These are phyloP conservation scores for Chiua virens DNA, from an alignment of 768 basidiomycete genomes.

Conservation along the genomic window DNA sequence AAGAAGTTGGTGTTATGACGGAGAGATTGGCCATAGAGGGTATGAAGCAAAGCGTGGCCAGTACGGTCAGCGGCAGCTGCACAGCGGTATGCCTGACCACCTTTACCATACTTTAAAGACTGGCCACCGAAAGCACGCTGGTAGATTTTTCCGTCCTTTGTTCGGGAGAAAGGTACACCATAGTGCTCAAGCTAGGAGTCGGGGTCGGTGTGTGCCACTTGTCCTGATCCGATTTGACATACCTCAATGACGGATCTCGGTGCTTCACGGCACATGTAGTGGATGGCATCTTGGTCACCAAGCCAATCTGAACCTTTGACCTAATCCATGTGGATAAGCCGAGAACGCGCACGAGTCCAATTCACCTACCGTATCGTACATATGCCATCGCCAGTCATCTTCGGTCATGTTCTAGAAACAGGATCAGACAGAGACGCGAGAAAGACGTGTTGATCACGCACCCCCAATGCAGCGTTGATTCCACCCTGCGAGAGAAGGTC, in stretches of 20 bases:
- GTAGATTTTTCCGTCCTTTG: slow-evolving; percentile 98
- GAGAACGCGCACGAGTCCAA: slow-evolving; percentile 1
- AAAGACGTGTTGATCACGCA: slow-evolving; percentile 38
- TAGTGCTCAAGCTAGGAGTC: slow-evolving; percentile 87
- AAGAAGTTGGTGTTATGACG: slow-evolving; percentile 99
- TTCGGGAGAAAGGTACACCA: slow-evolving; percentile 97
- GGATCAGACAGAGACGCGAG: slow-evolving; percentile 4
- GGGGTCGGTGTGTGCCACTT: background rate
- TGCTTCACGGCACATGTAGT: slow-evolving; percentile 99
- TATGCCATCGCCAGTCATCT: slow-evolving; percentile 99
- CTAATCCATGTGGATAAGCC: slow-evolving; percentile 38
- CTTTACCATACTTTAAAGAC: slow-evolving; percentile 94
- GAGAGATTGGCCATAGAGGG: slow-evolving; percentile 97
- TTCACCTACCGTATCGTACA: slow-evolving; percentile 85
- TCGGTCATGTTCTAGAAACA: slow-evolving; percentile 89
- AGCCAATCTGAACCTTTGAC: slow-evolving; percentile 99
- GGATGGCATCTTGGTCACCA: slow-evolving; percentile 99
- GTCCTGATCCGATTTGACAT: slow-evolving; percentile 7
- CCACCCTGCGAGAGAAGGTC: slow-evolving; percentile 63
- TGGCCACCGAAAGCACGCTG: slow-evolving; percentile 99
- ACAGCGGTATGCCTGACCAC: slow-evolving; percentile 98
- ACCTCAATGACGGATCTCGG: slow-evolving; percentile 93
- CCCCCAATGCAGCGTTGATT: slow-evolving; percentile 96
- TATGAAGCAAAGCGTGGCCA: slow-evolving; percentile 97
- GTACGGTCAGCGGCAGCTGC: slow-evolving; percentile 99